Evolutionary conservation across 1,139 yeast genomes (phyloP).

Genomic region (Protomyces gravidus): DNA sequence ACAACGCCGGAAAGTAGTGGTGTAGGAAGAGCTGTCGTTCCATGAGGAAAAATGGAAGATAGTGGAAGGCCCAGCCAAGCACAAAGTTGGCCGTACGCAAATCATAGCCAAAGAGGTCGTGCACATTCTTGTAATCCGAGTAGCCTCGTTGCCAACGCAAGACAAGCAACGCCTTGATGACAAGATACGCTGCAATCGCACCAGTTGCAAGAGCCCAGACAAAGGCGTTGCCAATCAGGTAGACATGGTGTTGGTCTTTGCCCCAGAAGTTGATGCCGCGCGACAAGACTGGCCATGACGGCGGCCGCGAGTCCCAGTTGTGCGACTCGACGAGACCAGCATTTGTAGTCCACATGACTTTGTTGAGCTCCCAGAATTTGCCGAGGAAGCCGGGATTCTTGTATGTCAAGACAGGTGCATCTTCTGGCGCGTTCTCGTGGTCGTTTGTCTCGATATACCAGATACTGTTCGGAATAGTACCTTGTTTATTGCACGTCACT

Average conservation of each 20-base stretch:
- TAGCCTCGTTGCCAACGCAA: conserved; percentile 67
- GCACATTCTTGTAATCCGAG: conserved; percentile 42
- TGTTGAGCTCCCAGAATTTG: conserved; percentile 73
- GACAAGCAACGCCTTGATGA: conserved; percentile 54
- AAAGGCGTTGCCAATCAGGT: conserved; percentile 83
- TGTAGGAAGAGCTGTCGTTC: conserved; percentile 90
- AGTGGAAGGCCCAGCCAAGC: conserved; percentile 81
- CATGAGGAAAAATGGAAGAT: conserved; percentile 85
- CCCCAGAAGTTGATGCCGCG: conserved; percentile 98
- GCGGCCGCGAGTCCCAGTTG: conserved; percentile 80
- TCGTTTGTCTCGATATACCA: conserved; percentile 85
- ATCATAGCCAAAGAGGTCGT: conserved; percentile 66
- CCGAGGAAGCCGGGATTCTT: conserved; percentile 58
- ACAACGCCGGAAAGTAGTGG: conserved; percentile 86
- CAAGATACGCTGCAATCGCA: conserved; percentile 52
- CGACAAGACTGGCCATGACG: conserved; percentile 78
- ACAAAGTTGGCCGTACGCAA: conserved; percentile 62
- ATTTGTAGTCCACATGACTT: conserved; percentile 88
- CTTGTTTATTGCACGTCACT: conserved; percentile 85
- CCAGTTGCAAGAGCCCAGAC: conserved; percentile 83
- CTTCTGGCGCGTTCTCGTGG: conserved; percentile 37
- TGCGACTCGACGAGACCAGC: conserved; percentile 80
- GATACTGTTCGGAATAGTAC: conserved; percentile 64
- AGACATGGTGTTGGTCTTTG: conserved; percentile 68
- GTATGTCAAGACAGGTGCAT: conserved; percentile 58